Base-by-base conservation (phyloP, 768 basidiomycete species). In the Mycena filopes region DNA sequence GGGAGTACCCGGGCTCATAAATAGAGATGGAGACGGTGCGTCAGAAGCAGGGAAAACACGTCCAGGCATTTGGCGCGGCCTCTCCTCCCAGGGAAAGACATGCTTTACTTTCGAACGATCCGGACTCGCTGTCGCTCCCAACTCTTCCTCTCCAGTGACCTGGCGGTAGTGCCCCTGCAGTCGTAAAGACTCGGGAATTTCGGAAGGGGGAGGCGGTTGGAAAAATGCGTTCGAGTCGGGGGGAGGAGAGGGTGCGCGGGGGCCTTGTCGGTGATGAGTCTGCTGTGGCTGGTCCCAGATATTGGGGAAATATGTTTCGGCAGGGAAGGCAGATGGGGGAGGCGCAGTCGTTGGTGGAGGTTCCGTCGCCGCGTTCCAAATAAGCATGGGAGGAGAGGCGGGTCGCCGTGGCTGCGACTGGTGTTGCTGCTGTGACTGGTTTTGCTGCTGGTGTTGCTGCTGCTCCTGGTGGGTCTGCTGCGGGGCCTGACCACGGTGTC, bases 41-140 rank as follows among this genome's bases (percentile, higher is more conserved):
- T 90, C 89, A 31, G 84, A 79, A n/a, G 76, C 78, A 29, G 93
- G 94, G 71, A 94, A 94, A 33, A 91, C 85, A 56, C 94, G 90
- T 28, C 82, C 83, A 16, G 93, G 93, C 67, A 83, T 69, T 50
- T 81, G 84, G 33, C 91, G 87, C 15, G 86, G 89, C 70, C 86
- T 85, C 63, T 89, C 86, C 74, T 99, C 97, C 97, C 97, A 99
- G n/a, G 97, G 96, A 77, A 99, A 99, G 36, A 98, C 82, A 36
- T 84, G 80, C 65, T 89, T 90, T 23, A 96, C 86, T 72, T 92
- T 92, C 26, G 78, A 78, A 28, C 81, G 84, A 74, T 96, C 93
- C 4, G 95, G 94, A 68, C 82, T 84, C 8, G 85, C 84, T 15
- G 79, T 77, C 18, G 74, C 70, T 13, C 81, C 79, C 31, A 74